Percentiles rank a stretch among this genome's conserved stretches.
phyloP scores from a whole-genome alignment of 176 grass and related monocot species.

The Oryza glaberrima region DNA sequence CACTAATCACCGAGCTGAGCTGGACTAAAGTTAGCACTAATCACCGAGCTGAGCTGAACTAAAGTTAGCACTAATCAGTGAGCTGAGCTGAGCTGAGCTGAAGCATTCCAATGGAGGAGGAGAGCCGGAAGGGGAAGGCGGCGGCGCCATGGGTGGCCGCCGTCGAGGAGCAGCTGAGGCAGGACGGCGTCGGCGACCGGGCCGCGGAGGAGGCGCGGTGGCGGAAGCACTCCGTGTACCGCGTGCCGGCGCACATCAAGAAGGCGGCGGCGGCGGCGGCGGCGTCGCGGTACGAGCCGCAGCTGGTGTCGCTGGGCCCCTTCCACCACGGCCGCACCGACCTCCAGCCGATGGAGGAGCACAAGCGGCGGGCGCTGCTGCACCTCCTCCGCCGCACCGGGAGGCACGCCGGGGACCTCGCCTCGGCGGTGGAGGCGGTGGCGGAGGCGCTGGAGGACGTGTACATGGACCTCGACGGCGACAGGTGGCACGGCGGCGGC shows the following conservation, averaged over 20 bases:
- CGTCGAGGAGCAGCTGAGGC: not conserved
- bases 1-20: not conserved
- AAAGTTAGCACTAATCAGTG: not conserved
- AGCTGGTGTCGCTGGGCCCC: constrained; percentile 70
- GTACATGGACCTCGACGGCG: constrained; percentile 46
- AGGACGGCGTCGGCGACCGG: not conserved
- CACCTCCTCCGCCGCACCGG: constrained; percentile 49
- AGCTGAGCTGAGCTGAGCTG: not conserved
- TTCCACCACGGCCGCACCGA: constrained; percentile 54
- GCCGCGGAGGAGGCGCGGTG: not conserved
- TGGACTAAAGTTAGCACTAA: not conserved
- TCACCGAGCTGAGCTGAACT: not conserved
- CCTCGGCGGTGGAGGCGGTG: constrained; percentile 22
- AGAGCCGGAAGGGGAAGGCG: not conserved
- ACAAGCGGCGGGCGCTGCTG: constrained; percentile 62
- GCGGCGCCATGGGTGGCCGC: not conserved
- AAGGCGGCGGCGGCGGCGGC: not conserved
- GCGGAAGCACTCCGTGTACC: not conserved
- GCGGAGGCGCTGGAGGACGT: constrained; percentile 28
- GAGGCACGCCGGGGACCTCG: constrained; percentile 15
- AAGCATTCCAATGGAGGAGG: not conserved
- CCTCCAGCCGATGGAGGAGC: constrained; percentile 65
- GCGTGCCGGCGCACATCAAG: not conserved
- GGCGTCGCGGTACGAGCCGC: constrained; percentile 46
- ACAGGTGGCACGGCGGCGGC: constrained; percentile 27